phyloP scores from a whole-genome alignment of 2,329 filamentous ascomycete genomes.

The Pseudopyricularia cyperi region DNA sequence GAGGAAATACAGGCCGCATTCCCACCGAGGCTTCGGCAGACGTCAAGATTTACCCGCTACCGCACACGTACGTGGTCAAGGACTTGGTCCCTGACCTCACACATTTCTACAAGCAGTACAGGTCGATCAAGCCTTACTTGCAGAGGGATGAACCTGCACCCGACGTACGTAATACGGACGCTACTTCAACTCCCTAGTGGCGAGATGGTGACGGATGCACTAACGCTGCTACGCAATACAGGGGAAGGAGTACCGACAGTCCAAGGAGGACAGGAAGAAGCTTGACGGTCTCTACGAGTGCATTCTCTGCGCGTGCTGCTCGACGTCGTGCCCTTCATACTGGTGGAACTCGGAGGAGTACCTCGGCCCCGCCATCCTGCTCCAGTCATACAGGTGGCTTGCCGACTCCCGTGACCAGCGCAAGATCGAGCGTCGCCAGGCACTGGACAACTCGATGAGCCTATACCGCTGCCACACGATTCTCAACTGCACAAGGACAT shows the following conservation, averaged over 20 bases:
- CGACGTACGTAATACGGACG: conserved; percentile 50
- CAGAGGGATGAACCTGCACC: conserved; percentile 75
- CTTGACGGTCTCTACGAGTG: conserved; percentile 98
- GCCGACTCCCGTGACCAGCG: conserved; percentile 89
- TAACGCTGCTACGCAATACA: conserved; percentile 19
- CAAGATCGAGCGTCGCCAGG: conserved; percentile 74
- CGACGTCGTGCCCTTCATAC: conserved; percentile 97
- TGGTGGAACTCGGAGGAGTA: conserved; percentile 99
- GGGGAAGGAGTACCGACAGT: conserved; percentile 89
- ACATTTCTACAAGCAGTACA: conserved; percentile 99
- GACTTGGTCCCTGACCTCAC: conserved; percentile 96
- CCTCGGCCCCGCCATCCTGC: conserved; percentile 87
- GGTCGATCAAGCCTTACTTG: conserved; percentile 97
- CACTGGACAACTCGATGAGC: conserved; percentile 97
- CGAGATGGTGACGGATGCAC: background rate
- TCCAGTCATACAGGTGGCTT: conserved; percentile 97
- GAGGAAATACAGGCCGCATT: conserved; percentile 65
- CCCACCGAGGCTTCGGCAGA: conserved; percentile 70
- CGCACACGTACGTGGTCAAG: conserved; percentile 98
- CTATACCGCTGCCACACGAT: conserved; percentile 99
- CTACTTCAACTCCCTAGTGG: too few relatives aligned
- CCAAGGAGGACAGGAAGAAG: conserved; percentile 85
- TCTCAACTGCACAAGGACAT: conserved; percentile 94
- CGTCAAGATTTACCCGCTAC: conserved; percentile 91
- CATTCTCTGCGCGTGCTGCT: conserved; percentile 98